phyloP scores from a whole-genome alignment of 768 basidiomycete species.

The Flagelloscypha sp. region DNA sequence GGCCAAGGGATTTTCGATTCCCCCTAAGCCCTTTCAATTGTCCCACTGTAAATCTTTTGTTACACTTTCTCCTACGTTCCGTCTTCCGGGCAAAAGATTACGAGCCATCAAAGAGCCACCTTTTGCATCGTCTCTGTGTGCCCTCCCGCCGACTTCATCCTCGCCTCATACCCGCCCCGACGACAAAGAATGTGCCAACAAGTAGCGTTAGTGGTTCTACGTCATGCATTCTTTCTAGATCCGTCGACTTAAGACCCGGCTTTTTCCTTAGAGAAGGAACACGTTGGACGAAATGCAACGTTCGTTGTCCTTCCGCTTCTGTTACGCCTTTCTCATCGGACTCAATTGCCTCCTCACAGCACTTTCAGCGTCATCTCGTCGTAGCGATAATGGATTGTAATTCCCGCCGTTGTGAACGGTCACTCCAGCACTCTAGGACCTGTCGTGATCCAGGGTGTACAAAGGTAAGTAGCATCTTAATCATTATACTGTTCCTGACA shows the following conservation, averaged over 20 bases:
- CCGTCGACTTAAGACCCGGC: slow-evolving; percentile 9
- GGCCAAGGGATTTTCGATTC: no score
- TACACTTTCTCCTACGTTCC: no score
- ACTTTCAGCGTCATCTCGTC: slow-evolving; percentile 71
- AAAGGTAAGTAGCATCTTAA: slow-evolving; percentile 39
- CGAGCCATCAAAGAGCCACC: no score
- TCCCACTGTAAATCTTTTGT: no score
- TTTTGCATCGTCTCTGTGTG: no score
- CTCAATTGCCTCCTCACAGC: slow-evolving; percentile 31
- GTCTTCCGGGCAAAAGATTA: no score
- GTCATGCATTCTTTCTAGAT: slow-evolving; percentile 1
- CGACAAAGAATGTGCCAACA: slow-evolving; percentile 53
- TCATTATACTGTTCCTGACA: slow-evolving; percentile 7
- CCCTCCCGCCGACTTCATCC: no score
- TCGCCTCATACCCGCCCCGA: no score
- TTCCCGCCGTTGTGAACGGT: slow-evolving; percentile 53
- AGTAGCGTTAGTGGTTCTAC: slow-evolving; percentile 51
- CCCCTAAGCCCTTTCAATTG: no score
- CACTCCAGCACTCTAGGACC: slow-evolving; percentile 46
- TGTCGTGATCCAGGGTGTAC: slow-evolving; percentile 49
- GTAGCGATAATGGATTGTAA: slow-evolving; percentile 72
- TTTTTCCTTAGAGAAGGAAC: slow-evolving; percentile 56
- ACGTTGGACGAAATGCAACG: slow-evolving; percentile 64
- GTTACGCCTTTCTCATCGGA: slow-evolving; percentile 4
- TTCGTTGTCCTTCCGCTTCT: slow-evolving; percentile 24